Percentiles rank a stretch among this genome's conserved stretches.
These are phyloP conservation scores for Yarrowia galli DNA, from an alignment of 1,139 yeast genomes.

Conservation along the genomic window DNA sequence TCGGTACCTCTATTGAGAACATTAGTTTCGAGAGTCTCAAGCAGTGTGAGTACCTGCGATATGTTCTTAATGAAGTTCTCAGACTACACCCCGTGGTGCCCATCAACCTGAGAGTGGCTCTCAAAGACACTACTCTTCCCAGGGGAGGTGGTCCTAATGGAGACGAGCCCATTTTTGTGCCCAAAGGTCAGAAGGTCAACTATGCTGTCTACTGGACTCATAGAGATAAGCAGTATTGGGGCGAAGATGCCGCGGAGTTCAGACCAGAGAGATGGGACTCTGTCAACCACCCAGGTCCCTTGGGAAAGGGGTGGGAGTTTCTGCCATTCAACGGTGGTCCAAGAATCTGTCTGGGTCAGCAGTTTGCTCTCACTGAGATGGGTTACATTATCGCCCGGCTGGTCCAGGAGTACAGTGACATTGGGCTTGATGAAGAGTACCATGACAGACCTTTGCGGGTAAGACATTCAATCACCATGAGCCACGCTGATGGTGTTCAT, in stretches of 20 bases:
- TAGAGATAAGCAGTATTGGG: conserved; percentile 14
- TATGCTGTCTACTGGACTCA: conserved; percentile 19
- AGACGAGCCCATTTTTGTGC: conserved; percentile 11
- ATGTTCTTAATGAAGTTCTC: conserved; percentile 4
- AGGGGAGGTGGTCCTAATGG: conserved; percentile 23
- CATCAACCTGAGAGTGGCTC: conserved; percentile 9
- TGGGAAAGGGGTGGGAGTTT: conserved; percentile 17
- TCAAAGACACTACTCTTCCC: conserved; percentile 5
- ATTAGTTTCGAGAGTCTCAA: conserved; percentile 21
- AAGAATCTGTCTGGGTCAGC: conserved; percentile 1
- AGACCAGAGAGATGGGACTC: conserved; percentile 17
- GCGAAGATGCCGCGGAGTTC: conserved; percentile 8
- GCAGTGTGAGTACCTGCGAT: conserved; percentile 2
- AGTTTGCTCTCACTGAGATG: conserved; percentile 24
- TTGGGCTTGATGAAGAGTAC: conserved; percentile 8
- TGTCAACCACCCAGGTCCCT: background rate
- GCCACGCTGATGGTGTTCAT: conserved; percentile 9
- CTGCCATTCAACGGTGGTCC: conserved; percentile 14
- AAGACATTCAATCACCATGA: conserved; percentile 12
- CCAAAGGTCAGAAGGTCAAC: conserved; percentile 18
- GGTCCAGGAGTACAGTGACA: conserved; percentile 8
- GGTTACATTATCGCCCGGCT: conserved; percentile 5
- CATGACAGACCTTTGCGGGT: conserved; percentile 11
- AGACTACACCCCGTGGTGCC: conserved; percentile 20
- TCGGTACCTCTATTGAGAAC: background rate